Conservation (phyloP, 108 stramenopile species). For the Fistulifera pelliculosa region DNA sequence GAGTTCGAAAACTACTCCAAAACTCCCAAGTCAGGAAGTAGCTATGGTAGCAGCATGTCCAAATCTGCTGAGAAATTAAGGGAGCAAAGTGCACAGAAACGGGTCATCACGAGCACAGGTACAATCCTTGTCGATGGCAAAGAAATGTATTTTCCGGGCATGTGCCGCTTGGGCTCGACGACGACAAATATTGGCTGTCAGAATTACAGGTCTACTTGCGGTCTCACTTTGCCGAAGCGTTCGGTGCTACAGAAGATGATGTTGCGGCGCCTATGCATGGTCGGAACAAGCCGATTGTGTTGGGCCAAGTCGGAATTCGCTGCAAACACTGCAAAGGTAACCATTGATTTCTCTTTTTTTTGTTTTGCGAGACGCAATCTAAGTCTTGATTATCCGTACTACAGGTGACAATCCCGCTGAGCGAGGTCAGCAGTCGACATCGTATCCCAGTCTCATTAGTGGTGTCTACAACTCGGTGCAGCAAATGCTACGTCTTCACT, state of each 20-base stretch:
- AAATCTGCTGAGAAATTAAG: too few relatives aligned
- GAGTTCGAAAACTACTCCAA: too few relatives aligned
- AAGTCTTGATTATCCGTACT: too few relatives aligned
- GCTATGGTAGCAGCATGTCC: too few relatives aligned
- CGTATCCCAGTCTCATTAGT: conserved; percentile 71
- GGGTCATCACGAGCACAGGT: too few relatives aligned
- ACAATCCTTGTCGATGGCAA: conserved; percentile 2
- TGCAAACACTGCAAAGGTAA: conserved; percentile 76
- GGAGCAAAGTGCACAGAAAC: too few relatives aligned
- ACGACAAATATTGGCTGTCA: conserved; percentile 80
- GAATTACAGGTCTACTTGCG: conserved; percentile 78
- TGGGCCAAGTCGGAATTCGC: conserved; percentile 83
- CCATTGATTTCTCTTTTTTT: conserved; percentile 7
- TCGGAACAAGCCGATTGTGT: conserved; percentile 78
- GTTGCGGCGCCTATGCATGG: conserved; percentile 77
- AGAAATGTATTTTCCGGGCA: conserved; percentile 41
- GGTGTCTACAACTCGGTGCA: conserved; percentile 83
- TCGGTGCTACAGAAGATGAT: conserved; percentile 59
- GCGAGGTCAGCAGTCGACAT: conserved; percentile 59
- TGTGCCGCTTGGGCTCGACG: conserved; percentile 57
- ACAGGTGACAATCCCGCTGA: conserved; percentile 43
- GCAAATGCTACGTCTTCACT: conserved; percentile 80
- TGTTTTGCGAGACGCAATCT: too few relatives aligned
- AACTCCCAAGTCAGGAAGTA: too few relatives aligned
- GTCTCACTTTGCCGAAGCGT: conserved; percentile 72